Base-by-base conservation (phyloP, 768 basidiomycete genomes). In the Peribolospora kevripleyi region DNA sequence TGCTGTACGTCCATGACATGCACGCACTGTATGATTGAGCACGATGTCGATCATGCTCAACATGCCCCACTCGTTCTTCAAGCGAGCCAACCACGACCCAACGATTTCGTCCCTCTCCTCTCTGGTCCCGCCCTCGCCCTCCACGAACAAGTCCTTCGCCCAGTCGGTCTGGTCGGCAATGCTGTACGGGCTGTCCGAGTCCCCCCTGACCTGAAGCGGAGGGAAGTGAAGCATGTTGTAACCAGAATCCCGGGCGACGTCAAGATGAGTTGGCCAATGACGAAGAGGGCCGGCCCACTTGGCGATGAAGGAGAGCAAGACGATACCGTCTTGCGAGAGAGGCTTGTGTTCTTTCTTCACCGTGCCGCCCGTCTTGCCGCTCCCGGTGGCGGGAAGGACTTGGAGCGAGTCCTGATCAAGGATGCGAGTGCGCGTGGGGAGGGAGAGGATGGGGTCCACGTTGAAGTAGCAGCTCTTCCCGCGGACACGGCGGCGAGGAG, bases 161-260 rank as follows among this genome's bases (percentile, higher is more conserved):
- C 87, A 95, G 46, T 69, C 74, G 54, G 78, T 70, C 70, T 98
- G 93, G 65, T 90, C 78, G 54, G 77, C 76, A 63, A 97, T 87
- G 13, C 85, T 90, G 68, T 95, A 98, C 0, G 93, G 93, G 61
- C 84, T 88, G 58, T 83, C 76, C 59, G 82, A 85, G 59, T 77
- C 75, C 25, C 93, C 93, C 42, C 90, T 73, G 65, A 84, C 81
- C 68, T 98, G 91, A 5, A 98, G 71, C 0, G 93, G 93, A 0
- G 91, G 84, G 72, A 82, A 98, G 65, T 98, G 93, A 47, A 98
- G 70, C 86, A 97, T 93, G 52, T 90, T 98, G 71, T 98, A 98
- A 1, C 93, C 91, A 50, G 91, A 73, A 53, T 84, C 74, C 53
- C 79, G 76, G 8, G 86, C 83, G 68, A 90, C 86, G 51, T 75